Base-by-base conservation (phyloP, 2,329 filamentous ascomycete species). In the Ophidiomyces ophidiicola region DNA sequence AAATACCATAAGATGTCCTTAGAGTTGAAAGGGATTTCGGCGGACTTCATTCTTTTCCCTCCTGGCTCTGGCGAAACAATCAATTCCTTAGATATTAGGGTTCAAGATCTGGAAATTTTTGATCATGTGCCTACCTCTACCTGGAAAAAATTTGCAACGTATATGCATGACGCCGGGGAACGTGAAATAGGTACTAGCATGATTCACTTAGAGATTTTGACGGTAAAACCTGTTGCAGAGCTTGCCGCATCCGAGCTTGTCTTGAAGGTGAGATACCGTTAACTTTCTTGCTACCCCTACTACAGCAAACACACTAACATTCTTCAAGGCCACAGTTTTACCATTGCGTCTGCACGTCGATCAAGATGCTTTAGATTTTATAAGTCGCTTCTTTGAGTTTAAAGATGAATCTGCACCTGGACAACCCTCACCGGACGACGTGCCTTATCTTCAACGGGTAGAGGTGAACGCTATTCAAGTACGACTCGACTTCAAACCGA, bases 131-230 rank as follows among this genome's bases (percentile, higher is more conserved):
- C 86, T 1, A 88, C 85, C 0, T 98, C 90, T 3, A 94, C 88
- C 0, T 98, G 92, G 92, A 92, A 83, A 59, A 98, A 94, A 57
- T 98, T 98, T 62, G 79, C 85, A 10, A 96, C 88, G 0, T 94
- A 94, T 52, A 82, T 93, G 64, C 77, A 82, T 43, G 85, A 92
- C 54, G 80, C 79, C 7, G 83, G 82, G n/a, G 78, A 84, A 53
- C 76, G 87, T 34, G 85, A 96, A 61, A 80, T 83, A 60, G 81
- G 79, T 12, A 81, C 80, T 10, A 85, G 78, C 52, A 94, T 96
- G 87, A 72, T 90, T 11, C 86, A 94, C 54, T 66, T 96, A 6
- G 83, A 94, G 56, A 66, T 96, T 4, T 67, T 93, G 41, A 94
- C 82, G 39, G 85, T 96, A 28, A 85, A 82, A 57, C 90, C 90